Evolutionary conservation across 179 eudicot species (phyloP).

Genomic region (Spergularia azorica): DNA sequence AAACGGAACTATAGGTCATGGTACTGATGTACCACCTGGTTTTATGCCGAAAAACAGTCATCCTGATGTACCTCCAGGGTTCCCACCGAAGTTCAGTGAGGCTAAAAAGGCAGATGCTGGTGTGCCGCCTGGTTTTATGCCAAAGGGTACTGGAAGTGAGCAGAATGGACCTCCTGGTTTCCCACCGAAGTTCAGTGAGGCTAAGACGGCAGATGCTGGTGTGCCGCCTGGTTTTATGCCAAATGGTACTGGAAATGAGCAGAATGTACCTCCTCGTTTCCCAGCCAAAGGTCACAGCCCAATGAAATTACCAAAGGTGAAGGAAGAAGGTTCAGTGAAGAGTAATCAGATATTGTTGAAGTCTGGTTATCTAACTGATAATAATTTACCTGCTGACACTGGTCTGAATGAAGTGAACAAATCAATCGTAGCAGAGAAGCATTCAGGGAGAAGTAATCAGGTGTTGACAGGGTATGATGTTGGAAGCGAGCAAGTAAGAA

Average conservation of each 20-base stretch:
- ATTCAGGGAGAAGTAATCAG: not conserved
- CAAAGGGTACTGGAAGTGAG: not conserved
- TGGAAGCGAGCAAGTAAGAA: too few species aligned
- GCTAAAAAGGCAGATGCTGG: not conserved
- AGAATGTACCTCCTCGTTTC: conserved; percentile 15
- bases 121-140: conserved; percentile 22
- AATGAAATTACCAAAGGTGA: too few species aligned
- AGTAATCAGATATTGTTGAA: not conserved
- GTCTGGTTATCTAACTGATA: not conserved
- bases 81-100: not conserved
- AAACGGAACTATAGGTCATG: too few species aligned
- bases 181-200: not conserved
- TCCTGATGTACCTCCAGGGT: conserved; percentile 5
- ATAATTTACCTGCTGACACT: not conserved
- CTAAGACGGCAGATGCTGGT: too few species aligned
- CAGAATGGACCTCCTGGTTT: conserved; percentile 16
- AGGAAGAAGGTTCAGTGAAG: too few species aligned
- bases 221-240: not conserved
- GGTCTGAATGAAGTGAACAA: not conserved
- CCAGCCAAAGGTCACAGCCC: not conserved
- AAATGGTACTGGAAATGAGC: not conserved
- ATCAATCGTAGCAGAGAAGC: not conserved
- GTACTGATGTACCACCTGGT: not conserved
- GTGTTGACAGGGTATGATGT: too few species aligned
- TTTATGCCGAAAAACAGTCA: not conserved